Conservation (phyloP, 768 basidiomycete genomes). For the Suillus discolor region DNA sequence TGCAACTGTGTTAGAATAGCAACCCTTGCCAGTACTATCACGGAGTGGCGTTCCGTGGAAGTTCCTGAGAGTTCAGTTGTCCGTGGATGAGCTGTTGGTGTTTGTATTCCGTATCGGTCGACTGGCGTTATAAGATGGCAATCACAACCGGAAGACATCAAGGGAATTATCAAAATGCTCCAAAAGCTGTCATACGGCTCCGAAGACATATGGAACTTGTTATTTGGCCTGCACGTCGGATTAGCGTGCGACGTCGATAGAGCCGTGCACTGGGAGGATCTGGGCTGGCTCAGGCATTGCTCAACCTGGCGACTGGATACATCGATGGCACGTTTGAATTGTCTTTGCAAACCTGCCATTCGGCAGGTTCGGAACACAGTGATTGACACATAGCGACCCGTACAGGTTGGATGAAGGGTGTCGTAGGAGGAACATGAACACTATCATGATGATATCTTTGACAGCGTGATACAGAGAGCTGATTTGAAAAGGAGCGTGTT, state of each 20-base stretch:
- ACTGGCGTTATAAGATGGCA: constrained; percentile 10
- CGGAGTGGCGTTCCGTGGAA: constrained; percentile 9
- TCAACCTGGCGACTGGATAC: constrained; percentile 3
- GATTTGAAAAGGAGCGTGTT: too few relatives aligned
- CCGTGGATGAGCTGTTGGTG: constrained; percentile 3
- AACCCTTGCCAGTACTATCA: constrained; percentile 11
- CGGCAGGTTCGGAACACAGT: too few relatives aligned
- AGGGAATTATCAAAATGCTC: constrained; percentile 8
- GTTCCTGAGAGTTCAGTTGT: background rate
- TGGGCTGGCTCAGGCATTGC: constrained; percentile 9
- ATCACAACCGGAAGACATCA: constrained; percentile 9
- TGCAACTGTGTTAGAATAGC: constrained; percentile 11
- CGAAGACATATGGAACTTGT: constrained; percentile 7
- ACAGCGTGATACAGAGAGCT: too few relatives aligned
- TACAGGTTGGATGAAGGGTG: too few relatives aligned
- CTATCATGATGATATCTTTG: too few relatives aligned
- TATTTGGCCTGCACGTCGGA: constrained; percentile 8
- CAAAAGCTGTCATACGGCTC: constrained; percentile 5
- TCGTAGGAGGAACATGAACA: too few relatives aligned
- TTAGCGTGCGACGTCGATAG: constrained; percentile 7
- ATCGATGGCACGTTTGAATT: constrained; percentile 1
- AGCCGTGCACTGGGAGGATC: constrained; percentile 5
- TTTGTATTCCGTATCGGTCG: constrained; percentile 10
- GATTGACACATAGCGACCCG: too few relatives aligned
- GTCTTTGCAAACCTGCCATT: too few relatives aligned